Evolutionary conservation across 805 yeast species (phyloP).

Genomic region (Maudiozyma pseudohumilis): DNA sequence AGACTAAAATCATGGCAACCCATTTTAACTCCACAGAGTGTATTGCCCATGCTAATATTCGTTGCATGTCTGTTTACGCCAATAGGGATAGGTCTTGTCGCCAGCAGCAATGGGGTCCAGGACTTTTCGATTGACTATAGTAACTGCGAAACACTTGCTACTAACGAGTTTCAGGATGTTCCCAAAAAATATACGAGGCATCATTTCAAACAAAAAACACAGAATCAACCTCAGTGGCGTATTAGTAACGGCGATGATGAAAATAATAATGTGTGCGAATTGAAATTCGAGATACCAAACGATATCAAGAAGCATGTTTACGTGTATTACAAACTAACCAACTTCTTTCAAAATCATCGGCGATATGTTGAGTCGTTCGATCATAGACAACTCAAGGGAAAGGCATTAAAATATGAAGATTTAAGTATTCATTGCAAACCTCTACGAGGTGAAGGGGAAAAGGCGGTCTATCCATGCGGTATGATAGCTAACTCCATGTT

Average conservation of each 20-base stretch:
- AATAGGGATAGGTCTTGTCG: slow-evolving; percentile 74
- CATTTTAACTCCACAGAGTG: slow-evolving; percentile 82
- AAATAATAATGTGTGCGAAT: slow-evolving; percentile 37
- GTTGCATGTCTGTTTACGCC: slow-evolving; percentile 80
- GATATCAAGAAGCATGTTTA: slow-evolving; percentile 63
- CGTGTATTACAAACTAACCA: slow-evolving; percentile 77
- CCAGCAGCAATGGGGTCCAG: slow-evolving; percentile 72
- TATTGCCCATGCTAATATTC: slow-evolving; percentile 69
- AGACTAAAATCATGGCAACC: slow-evolving; percentile 65
- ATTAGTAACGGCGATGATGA: slow-evolving; percentile 31
- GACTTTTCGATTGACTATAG: slow-evolving; percentile 68
- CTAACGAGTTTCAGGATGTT: slow-evolving; percentile 36
- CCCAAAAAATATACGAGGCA: slow-evolving; percentile 49
- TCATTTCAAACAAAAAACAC: slow-evolving; percentile 44
- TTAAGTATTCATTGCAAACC: slow-evolving; percentile 37
- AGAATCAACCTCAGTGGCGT: slow-evolving; percentile 53
- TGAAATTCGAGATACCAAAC: slow-evolving; percentile 65
- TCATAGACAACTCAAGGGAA: slow-evolving; percentile 70
- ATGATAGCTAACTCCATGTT: slow-evolving; percentile 71
- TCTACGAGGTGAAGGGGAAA: slow-evolving; percentile 24
- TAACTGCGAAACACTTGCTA: slow-evolving; percentile 48
- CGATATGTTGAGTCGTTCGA: slow-evolving; percentile 84
- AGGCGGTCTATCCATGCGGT: slow-evolving; percentile 67
- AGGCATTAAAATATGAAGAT: slow-evolving; percentile 44
- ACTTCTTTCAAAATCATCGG: slow-evolving; percentile 90